phyloP scores from a whole-genome alignment of 345 rosid species.

The Carallia brachiata region DNA sequence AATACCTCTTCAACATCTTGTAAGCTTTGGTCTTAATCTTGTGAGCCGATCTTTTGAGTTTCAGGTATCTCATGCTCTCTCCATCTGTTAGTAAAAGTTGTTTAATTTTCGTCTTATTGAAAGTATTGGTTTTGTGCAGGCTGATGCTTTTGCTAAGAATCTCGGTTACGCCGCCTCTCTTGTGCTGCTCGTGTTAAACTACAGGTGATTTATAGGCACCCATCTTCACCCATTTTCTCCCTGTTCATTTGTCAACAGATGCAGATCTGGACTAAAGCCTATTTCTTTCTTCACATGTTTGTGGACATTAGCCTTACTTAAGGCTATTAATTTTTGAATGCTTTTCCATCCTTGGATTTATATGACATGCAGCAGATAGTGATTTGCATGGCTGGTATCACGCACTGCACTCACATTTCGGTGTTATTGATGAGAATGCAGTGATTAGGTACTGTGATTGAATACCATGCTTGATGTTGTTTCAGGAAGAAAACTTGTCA shows the following conservation, averaged over 20 bases:
- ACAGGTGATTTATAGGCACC: constrained; percentile 52
- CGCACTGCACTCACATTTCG: no score
- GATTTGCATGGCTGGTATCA: no score
- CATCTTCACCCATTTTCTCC: background rate
- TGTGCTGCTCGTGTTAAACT: constrained; percentile 87
- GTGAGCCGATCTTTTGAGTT: constrained; percentile 96
- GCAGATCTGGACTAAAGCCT: background rate
- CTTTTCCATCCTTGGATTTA: no score
- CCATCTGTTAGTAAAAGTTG: background rate
- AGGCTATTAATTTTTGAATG: no score
- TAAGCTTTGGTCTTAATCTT: constrained; percentile 84
- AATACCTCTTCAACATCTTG: constrained; percentile 85
- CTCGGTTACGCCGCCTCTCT: constrained; percentile 78
- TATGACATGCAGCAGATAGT: no score
- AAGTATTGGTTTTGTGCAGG: constrained; percentile 40
- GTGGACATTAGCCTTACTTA: no score
- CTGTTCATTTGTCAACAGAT: background rate
- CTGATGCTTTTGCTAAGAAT: constrained; percentile 95
- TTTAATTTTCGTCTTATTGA: background rate
- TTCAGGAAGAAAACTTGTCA: constrained; percentile 94
- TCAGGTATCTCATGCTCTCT: constrained; percentile 52
- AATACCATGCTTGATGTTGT: constrained; percentile 1
- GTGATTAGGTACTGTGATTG: no score
- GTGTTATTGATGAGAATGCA: no score
- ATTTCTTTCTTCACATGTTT: background rate